Evolutionary conservation across 2,329 filamentous ascomycete genomes (phyloP), one percentile per base, ranked within the genome.

Genomic region (Stagonosporopsis tanaceti): DNA sequence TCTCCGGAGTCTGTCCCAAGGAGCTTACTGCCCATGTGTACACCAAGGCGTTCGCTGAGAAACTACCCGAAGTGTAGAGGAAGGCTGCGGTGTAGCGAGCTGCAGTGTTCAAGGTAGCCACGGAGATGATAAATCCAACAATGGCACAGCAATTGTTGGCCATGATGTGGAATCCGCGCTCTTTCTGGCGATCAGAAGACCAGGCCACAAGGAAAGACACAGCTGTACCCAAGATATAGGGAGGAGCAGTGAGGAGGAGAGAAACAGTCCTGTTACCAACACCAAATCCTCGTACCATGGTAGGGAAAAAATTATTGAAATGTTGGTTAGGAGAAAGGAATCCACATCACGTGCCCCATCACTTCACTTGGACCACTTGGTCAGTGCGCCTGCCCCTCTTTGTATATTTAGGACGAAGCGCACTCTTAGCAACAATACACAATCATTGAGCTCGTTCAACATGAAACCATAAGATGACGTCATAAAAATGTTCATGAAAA

Each of bases 1-100:
- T 78, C 63, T 79, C 76, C 0, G 77, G 75, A 0, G 77, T 78
- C 30, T 73, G 67, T 22, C 68, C 69, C 8, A 78, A 64, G 0
- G 71, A 70, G 3, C 67, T 67, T 0, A 72, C 69, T 0, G 72
- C 73, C 77, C 77, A 79, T 2, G 68, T 72, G 12, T 72, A 74
- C 1, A 78, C 70, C 1, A 78, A 40, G 0, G 73, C 69, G 47
- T 78, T 79, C 9, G 74, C 74, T 0, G 67, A 65, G 51, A 74
- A 79, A 40, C 51, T 61, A 6, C 76, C 72, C 12, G 65, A 64
- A 7, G 71, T 68, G 53, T 75, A 76, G 2, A 77, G 56, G 59
- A 76, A 77, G 0, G 68, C 67, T 11, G 71, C 67, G 2, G 51
- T 52, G 39, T 60, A 52, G n/a, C 70, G 66, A 9, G 42, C 61